These are phyloP conservation scores for Malus sylvestris DNA, from an alignment of 306 rosid genomes.

Conservation along the genomic window DNA sequence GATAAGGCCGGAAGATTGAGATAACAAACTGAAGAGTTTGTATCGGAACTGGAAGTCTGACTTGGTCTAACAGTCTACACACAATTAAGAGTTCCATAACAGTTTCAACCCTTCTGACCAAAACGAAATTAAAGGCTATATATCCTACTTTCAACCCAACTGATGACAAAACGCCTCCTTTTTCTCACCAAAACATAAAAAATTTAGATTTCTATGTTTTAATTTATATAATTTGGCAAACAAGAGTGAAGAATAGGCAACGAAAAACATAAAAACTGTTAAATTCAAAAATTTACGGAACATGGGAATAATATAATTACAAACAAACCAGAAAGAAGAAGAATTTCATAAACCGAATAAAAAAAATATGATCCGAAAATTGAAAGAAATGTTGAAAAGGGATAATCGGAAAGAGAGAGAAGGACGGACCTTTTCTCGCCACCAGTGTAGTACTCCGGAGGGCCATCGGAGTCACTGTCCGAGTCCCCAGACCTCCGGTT, in stretches of 20 bases:
- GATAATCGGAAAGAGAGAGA: background rate
- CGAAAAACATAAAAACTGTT: background rate
- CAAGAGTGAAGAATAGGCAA: background rate
- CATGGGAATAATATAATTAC: background rate
- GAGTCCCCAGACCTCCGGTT: conserved; percentile 73
- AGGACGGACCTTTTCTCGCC: conserved; percentile 81
- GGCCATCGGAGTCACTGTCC: conserved; percentile 80
- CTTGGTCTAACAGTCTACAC: too few relatives aligned
- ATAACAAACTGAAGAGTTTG: too few relatives aligned
- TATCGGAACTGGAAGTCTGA: too few relatives aligned
- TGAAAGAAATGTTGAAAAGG: background rate
- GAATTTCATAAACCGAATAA: background rate
- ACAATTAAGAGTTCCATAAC: too few relatives aligned
- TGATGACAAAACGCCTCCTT: background rate
- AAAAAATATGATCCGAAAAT: background rate
- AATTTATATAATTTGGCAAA: background rate
- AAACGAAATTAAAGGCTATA: too few relatives aligned
- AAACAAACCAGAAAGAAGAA: background rate
- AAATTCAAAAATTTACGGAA: background rate
- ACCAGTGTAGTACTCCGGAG: conserved; percentile 95
- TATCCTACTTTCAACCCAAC: background rate
- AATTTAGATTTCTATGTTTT: background rate
- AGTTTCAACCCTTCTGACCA: too few relatives aligned
- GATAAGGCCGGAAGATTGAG: too few relatives aligned
- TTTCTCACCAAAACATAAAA: background rate